A percentile compares a stretch with the other conserved stretches of the same genome.
Evolutionary conservation across 495 filamentous ascomycete genomes (phyloP).

Genomic region (Aspergillus baeticus): DNA sequence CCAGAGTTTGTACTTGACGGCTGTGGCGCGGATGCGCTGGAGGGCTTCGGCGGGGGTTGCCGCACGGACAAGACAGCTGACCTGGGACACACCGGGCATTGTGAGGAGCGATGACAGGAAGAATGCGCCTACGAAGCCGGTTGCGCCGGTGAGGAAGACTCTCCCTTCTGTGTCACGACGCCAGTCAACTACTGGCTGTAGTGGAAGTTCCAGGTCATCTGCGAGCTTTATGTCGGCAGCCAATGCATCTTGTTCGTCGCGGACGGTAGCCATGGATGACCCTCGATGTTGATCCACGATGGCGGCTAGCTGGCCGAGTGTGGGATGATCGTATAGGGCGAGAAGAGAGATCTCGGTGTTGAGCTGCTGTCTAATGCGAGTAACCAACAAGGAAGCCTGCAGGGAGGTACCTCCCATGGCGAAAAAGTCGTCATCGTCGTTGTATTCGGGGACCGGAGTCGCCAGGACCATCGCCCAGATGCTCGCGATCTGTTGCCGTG

Average conservation of each 20-base stretch:
- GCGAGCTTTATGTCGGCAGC: not conserved
- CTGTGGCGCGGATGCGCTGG: not conserved
- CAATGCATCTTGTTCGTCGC: not conserved
- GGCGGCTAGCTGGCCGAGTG: not conserved
- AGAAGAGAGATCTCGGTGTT: not conserved
- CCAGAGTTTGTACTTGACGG: not conserved
- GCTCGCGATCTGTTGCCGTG: not conserved
- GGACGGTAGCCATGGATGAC: not conserved
- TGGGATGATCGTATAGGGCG: conserved; percentile 8
- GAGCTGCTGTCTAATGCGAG: not conserved
- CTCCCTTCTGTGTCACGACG: not conserved
- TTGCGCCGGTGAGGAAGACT: conserved; percentile 16
- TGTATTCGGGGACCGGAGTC: not conserved
- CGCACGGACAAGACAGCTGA: conserved; percentile 14
- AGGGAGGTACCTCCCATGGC: conserved; percentile 10
- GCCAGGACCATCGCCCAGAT: not conserved
- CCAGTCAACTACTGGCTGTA: conserved; percentile 2
- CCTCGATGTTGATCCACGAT: not conserved
- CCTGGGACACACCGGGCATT: conserved; percentile 1
- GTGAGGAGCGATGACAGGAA: conserved; percentile 10
- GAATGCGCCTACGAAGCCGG: conserved; percentile 11
- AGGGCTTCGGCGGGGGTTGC: not conserved
- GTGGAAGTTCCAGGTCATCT: not conserved
- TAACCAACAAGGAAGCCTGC: conserved; percentile 9
- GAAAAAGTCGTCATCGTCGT: conserved; percentile 11